A percentile compares a stretch with the other conserved stretches of the same genome.
Evolutionary conservation across 2,329 filamentous ascomycete species (phyloP).

Genomic region (Ophiostoma pallidulum): DNA sequence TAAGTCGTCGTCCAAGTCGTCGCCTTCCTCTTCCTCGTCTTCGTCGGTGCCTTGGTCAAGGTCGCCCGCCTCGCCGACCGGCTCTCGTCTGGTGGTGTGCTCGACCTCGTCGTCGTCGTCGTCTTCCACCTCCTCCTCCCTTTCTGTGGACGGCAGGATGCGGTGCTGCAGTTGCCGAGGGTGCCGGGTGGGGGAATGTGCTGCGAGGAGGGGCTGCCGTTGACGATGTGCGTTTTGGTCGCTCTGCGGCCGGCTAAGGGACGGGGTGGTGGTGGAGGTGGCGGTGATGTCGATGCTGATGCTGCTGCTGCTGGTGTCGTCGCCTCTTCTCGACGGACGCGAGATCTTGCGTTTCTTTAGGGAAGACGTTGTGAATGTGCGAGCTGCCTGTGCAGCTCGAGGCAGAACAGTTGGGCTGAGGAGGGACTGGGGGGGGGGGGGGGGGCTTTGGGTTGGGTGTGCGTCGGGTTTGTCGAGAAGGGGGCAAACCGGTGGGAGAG

Average conservation of each 20-base stretch:
- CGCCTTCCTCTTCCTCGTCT: neutral
- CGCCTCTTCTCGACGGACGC: constrained; percentile 32
- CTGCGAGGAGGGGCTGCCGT: neutral
- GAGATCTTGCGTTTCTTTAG: constrained; percentile 63
- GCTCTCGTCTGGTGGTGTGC: too few relatives aligned
- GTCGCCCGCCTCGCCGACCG: neutral
- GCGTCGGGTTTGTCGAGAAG: too few relatives aligned
- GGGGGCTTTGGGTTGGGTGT: too few relatives aligned
- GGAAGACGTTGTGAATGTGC: constrained; percentile 62
- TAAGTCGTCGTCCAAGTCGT: constrained; percentile 23
- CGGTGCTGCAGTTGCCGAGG: too few relatives aligned
- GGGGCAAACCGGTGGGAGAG: too few relatives aligned
- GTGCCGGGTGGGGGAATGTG: too few relatives aligned
- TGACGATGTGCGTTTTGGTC: neutral
- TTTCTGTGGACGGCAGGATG: constrained; percentile 15
- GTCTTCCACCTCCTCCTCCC: neutral
- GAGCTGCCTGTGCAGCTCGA: constrained; percentile 58
- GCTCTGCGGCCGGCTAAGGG: too few relatives aligned
- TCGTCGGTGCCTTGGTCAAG: neutral
- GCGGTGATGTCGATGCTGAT: constrained; percentile 21
- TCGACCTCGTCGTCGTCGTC: neutral
- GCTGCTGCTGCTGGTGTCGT: constrained; percentile 26
- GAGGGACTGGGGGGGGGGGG: constrained; percentile 2
- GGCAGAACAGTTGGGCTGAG: constrained; percentile 19
- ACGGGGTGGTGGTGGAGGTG: neutral